These are phyloP conservation scores for Melanopsichium pennsylvanicum DNA, from an alignment of 1,284 basidiomycete genomes.

Conservation along the genomic window DNA sequence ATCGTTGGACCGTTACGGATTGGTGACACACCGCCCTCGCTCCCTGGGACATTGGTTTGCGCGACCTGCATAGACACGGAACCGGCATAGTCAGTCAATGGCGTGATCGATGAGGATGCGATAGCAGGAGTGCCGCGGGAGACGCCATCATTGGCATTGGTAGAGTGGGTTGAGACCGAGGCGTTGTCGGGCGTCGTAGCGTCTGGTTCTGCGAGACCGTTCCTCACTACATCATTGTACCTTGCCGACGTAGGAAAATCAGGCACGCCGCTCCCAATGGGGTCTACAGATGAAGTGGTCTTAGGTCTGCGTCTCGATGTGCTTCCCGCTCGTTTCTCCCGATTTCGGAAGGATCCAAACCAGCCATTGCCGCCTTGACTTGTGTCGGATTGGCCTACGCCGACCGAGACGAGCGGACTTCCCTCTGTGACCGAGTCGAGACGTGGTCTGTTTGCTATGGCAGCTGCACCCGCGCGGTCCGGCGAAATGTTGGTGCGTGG, in stretches of 20 bases:
- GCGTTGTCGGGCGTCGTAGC: slow-evolving; percentile 21
- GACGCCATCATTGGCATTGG: slow-evolving; percentile 18
- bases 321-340: slow-evolving; percentile 37
- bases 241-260: slow-evolving; percentile 10
- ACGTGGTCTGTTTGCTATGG: slow-evolving; percentile 19
- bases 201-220: slow-evolving; percentile 2
- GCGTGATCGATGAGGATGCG: slow-evolving; percentile 17
- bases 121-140: slow-evolving; percentile 15
- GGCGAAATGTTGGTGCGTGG: slow-evolving; percentile 23
- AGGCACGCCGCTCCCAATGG: slow-evolving; percentile 1
- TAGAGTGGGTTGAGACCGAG: slow-evolving; percentile 38
- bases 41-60: not conserved
- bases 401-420: slow-evolving; percentile 9
- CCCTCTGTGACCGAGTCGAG: slow-evolving; percentile 35
- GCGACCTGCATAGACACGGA: slow-evolving; percentile 4
- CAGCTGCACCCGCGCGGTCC: slow-evolving; percentile 19
- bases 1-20: slow-evolving; percentile 9
- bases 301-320: slow-evolving; percentile 39
- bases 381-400: slow-evolving; percentile 9
- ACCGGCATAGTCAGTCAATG: slow-evolving; percentile 17
- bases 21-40: slow-evolving; percentile 5
- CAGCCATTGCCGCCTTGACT: slow-evolving; percentile 32
- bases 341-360: slow-evolving; percentile 47
- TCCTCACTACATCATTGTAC: slow-evolving; percentile 9
- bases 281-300: slow-evolving; percentile 25